Conservation (phyloP, 2,329 filamentous ascomycete genomes). For the Phaeosphaeria sp. region DNA sequence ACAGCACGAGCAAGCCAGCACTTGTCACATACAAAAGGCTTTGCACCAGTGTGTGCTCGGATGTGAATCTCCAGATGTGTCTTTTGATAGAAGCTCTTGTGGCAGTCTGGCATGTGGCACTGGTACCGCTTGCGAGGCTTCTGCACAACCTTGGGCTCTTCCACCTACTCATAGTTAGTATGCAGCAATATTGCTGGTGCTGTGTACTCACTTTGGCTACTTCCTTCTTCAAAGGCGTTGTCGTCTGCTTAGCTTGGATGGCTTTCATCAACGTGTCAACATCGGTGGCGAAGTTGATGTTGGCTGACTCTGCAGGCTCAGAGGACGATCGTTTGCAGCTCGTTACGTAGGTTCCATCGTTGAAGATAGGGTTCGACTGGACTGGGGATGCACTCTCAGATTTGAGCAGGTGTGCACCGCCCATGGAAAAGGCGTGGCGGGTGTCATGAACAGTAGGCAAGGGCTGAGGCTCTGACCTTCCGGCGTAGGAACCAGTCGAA, state of each 20-base stretch:
- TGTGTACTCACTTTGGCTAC: constrained; percentile 38
- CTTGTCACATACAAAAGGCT: constrained; percentile 75
- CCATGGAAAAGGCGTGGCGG: constrained; percentile 31
- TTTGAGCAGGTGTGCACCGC: constrained; percentile 50
- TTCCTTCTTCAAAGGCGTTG: constrained; percentile 38
- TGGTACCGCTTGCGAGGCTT: constrained; percentile 70
- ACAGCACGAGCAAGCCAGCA: neutral
- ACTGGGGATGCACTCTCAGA: constrained; percentile 52
- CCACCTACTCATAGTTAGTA: constrained; percentile 23
- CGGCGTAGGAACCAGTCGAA: constrained; percentile 36
- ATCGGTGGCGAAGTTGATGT: constrained; percentile 76
- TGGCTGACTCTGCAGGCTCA: constrained; percentile 48
- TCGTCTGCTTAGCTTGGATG: constrained; percentile 72
- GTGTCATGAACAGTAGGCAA: constrained; percentile 38
- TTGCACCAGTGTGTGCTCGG: constrained; percentile 85
- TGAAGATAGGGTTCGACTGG: constrained; percentile 49
- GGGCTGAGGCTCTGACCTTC: constrained; percentile 24
- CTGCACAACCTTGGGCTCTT: constrained; percentile 36
- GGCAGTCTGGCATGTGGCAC: constrained; percentile 76
- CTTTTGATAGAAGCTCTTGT: constrained; percentile 86
- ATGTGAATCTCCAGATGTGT: constrained; percentile 92
- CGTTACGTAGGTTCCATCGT: constrained; percentile 37
- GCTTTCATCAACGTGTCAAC: constrained; percentile 89
- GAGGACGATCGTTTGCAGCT: constrained; percentile 56
- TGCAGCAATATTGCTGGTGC: neutral